phyloP scores from a whole-genome alignment of 2,329 filamentous ascomycete genomes.

The Botrytis medusae region DNA sequence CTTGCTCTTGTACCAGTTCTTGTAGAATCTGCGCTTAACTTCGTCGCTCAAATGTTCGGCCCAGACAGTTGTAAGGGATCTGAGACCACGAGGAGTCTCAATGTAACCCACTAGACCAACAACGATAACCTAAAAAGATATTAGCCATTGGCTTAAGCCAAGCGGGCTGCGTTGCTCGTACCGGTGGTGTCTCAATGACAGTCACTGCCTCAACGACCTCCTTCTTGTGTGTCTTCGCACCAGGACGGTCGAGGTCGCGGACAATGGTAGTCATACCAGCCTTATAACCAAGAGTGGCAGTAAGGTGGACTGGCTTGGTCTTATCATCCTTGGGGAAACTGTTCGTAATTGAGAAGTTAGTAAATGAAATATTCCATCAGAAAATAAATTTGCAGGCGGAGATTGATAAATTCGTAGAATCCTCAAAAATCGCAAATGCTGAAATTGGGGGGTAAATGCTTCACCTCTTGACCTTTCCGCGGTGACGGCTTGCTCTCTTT shows the following conservation, averaged over 20 bases:
- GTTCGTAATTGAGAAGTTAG: slow-evolving; percentile 22
- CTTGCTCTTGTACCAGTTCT: slow-evolving; percentile 99
- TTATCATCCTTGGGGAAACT: slow-evolving; percentile 99
- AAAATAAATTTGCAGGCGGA: not conserved
- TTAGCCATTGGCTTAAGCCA: slow-evolving; percentile 72
- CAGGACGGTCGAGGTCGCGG: slow-evolving; percentile 91
- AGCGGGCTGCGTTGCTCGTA: slow-evolving; percentile 84
- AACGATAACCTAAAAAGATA: slow-evolving; percentile 89
- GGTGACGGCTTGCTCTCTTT: slow-evolving; percentile 91
- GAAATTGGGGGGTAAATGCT: slow-evolving; percentile 41
- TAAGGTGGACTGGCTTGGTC: slow-evolving; percentile 99
- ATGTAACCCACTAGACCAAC: slow-evolving; percentile 99
- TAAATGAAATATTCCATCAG: not conserved
- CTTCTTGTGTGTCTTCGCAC: slow-evolving; percentile 99
- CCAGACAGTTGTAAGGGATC: slow-evolving; percentile 99
- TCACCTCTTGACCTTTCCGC: slow-evolving; percentile 98
- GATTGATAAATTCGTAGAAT: not conserved
- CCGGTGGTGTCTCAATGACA: slow-evolving; percentile 90
- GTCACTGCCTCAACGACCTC: slow-evolving; percentile 87
- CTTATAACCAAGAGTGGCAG: slow-evolving; percentile 99
- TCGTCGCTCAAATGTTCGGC: slow-evolving; percentile 99
- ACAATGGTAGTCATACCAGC: slow-evolving; percentile 99
- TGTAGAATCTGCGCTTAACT: slow-evolving; percentile 99
- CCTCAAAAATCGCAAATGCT: slow-evolving; percentile 22
- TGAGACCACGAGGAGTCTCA: slow-evolving; percentile 98